A percentile compares a stretch with the other conserved stretches of the same genome.
Conservation (phyloP, 2,329 filamentous ascomycete genomes). For the Chrysoporthe deuterocubensis region DNA sequence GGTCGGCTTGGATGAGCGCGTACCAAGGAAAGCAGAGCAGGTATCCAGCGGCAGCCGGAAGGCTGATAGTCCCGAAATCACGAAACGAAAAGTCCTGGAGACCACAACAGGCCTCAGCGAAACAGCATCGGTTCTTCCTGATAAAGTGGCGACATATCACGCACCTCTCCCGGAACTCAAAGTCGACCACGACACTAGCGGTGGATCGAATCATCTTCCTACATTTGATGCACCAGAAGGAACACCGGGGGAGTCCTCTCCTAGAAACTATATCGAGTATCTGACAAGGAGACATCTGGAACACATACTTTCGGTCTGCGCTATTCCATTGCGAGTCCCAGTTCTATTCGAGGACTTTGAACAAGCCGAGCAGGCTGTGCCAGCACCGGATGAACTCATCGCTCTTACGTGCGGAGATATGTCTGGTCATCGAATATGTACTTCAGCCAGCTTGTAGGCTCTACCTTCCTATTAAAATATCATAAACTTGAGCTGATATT, state of each 20-base stretch:
- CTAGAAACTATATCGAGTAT: conserved; percentile 8
- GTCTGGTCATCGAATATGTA: conserved; percentile 20
- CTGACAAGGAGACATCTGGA: conserved; percentile 21
- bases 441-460: conserved; percentile 28
- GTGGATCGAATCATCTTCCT: background rate
- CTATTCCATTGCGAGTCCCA: conserved; percentile 2
- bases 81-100: background rate
- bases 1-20: background rate
- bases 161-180: too few species aligned
- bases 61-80: background rate
- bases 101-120: background rate
- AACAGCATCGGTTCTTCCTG: background rate
- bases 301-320: conserved; percentile 21
- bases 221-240: background rate
- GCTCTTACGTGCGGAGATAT: conserved; percentile 29
- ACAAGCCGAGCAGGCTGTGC: background rate
- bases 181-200: background rate
- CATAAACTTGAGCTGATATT: background rate
- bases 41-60: background rate
- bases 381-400: background rate
- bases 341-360: background rate
- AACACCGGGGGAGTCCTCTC: background rate
- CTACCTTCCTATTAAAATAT: fast-evolving
- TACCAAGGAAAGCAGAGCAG: background rate
- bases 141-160: background rate